A percentile compares a stretch with the other conserved stretches of the same genome.
phyloP scores from a whole-genome alignment of 1,139 yeast species.

The Geotrichum histeridarum region DNA sequence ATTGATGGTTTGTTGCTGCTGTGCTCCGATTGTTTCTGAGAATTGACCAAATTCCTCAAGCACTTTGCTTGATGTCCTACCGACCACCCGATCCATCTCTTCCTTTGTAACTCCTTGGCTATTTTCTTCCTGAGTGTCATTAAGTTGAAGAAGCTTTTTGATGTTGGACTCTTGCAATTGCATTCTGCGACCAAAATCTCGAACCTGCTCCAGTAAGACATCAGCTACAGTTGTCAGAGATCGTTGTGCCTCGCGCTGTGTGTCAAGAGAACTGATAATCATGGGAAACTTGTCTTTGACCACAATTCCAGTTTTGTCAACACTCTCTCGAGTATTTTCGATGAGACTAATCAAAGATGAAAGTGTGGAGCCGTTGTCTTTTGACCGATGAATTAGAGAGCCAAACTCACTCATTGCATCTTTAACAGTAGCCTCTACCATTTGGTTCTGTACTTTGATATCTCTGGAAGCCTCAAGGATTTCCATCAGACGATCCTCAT shows the following conservation, averaged over 20 bases:
- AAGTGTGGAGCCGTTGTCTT: slow-evolving; percentile 43
- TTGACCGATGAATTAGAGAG: slow-evolving; percentile 40
- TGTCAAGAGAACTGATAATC: slow-evolving; percentile 24
- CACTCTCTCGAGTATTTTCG: slow-evolving; percentile 15
- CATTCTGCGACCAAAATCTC: slow-evolving; percentile 8
- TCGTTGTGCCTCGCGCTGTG: slow-evolving; percentile 26
- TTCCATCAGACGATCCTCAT: slow-evolving; percentile 33
- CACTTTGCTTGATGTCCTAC: slow-evolving; percentile 4
- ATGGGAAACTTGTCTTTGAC: slow-evolving; percentile 24
- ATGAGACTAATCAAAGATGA: slow-evolving; percentile 31
- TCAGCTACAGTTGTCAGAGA: slow-evolving; percentile 27
- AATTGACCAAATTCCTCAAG: slow-evolving; percentile 16
- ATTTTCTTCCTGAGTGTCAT: slow-evolving; percentile 1
- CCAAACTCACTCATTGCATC: slow-evolving; percentile 42
- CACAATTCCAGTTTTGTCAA: slow-evolving; percentile 20
- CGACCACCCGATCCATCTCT: slow-evolving; percentile 8
- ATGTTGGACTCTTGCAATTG: slow-evolving; percentile 9
- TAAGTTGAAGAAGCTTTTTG: neutral
- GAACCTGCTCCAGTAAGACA: slow-evolving; percentile 27
- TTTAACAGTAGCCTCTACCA: slow-evolving; percentile 38
- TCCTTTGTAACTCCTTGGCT: slow-evolving; percentile 1
- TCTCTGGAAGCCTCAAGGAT: slow-evolving; percentile 32
- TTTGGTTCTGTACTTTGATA: slow-evolving; percentile 30
- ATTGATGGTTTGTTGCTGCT: slow-evolving; percentile 14
- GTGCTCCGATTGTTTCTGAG: slow-evolving; percentile 13